phyloP scores from a whole-genome alignment of 495 filamentous ascomycete genomes.

The Talaromyces liani region DNA sequence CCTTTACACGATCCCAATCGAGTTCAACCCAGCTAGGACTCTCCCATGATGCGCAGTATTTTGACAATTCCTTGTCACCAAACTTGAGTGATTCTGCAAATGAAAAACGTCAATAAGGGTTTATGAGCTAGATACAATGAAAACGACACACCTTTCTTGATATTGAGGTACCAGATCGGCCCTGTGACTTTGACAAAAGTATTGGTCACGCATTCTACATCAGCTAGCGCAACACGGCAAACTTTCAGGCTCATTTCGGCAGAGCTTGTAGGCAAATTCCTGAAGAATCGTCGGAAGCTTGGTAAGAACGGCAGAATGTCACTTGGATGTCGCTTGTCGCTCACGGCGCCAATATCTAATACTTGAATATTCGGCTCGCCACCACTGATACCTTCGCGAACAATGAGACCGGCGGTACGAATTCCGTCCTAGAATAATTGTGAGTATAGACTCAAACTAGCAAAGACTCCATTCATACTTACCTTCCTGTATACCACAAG shows the following conservation, averaged over 20 bases:
- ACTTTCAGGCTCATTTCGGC: slow-evolving; percentile 58
- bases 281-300: slow-evolving; percentile 52
- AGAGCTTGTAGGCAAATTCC: slow-evolving; percentile 44
- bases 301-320: slow-evolving; percentile 76
- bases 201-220: slow-evolving; percentile 76
- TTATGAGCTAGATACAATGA: not conserved
- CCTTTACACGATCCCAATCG: slow-evolving; percentile 73
- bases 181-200: slow-evolving; percentile 57
- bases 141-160: slow-evolving; percentile 32
- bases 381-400: slow-evolving; percentile 62
- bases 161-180: slow-evolving; percentile 36
- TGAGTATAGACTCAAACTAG: slow-evolving; percentile 7
- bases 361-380: slow-evolving; percentile 62
- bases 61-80: slow-evolving; percentile 53
- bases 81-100: slow-evolving; percentile 31
- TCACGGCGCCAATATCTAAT: slow-evolving; percentile 60
- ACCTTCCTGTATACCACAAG: slow-evolving; percentile 67
- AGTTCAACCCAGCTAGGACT: slow-evolving; percentile 74
- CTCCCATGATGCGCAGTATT: slow-evolving; percentile 62
- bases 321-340: slow-evolving; percentile 58
- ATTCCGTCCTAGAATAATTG: slow-evolving; percentile 56
- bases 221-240: slow-evolving; percentile 56
- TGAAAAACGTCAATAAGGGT: not conserved
- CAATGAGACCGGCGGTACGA: slow-evolving; percentile 70
- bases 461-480: not conserved